These are phyloP conservation scores for Trichophyton benhamiae DNA, from an alignment of 2,329 filamentous ascomycete genomes.

Conservation along the genomic window DNA sequence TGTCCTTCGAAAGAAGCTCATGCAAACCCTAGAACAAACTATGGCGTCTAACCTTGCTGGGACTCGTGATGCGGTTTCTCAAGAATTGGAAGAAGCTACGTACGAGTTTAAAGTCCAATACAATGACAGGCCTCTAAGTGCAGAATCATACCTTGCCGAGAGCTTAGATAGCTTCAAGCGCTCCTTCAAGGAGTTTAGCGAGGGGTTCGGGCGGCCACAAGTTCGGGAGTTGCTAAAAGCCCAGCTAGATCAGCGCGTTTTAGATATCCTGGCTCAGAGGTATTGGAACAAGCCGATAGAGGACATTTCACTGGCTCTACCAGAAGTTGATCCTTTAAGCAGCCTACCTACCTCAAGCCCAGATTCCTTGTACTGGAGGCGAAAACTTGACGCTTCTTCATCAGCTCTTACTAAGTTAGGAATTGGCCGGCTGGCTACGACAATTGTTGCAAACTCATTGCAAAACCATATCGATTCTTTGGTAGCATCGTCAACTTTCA, in stretches of 20 bases:
- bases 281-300: constrained; percentile 96
- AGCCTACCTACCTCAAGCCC: constrained; percentile 76
- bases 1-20: constrained; percentile 84
- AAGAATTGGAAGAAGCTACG: constrained; percentile 89
- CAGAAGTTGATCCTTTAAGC: constrained; percentile 59
- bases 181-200: constrained; percentile 86
- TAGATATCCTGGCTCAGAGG: constrained; percentile 80
- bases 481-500: constrained; percentile 69
- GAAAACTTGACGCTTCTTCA: constrained; percentile 84
- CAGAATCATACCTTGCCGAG: constrained; percentile 92
- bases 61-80: constrained; percentile 82
- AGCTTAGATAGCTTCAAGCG: constrained; percentile 95
- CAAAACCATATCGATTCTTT: constrained; percentile 72
- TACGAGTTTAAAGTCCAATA: constrained; percentile 99
- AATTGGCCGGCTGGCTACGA: constrained; percentile 83
- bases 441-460: constrained; percentile 76
- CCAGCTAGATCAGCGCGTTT: constrained; percentile 85
- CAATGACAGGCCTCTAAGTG: constrained; percentile 86
- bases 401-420: constrained; percentile 87
- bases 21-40: constrained; percentile 91
- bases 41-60: constrained; percentile 87
- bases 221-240: constrained; percentile 82
- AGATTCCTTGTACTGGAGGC: constrained; percentile 78
- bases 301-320: constrained; percentile 56
- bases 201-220: constrained; percentile 76